Evolutionary conservation across 495 filamentous ascomycete species (phyloP).

Genomic region (Talaromyces nanjingensis): DNA sequence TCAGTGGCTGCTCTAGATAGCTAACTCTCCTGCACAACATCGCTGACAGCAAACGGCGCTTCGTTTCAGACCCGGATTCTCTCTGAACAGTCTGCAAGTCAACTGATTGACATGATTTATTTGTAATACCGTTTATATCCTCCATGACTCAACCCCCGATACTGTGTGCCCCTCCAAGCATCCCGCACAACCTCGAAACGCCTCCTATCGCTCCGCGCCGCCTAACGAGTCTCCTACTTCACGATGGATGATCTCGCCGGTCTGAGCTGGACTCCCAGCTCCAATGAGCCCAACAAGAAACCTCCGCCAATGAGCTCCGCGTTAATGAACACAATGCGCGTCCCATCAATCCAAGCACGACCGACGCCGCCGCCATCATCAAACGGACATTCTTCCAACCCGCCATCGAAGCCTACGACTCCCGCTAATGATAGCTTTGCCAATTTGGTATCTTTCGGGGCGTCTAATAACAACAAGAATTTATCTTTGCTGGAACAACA

Average conservation of each 20-base stretch:
- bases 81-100: not conserved
- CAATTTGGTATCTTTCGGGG: conserved; percentile 70
- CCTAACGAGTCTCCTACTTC: not conserved
- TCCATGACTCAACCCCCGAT: not conserved
- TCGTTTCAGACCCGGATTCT: not conserved
- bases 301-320: conserved; percentile 45
- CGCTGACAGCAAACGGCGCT: not conserved
- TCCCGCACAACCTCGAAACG: not conserved
- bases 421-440: conserved; percentile 80
- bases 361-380: conserved; percentile 60
- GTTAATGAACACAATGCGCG: conserved; percentile 53
- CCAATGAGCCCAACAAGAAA: conserved; percentile 32
- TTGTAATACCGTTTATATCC: not conserved
- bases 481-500: conserved; percentile 81
- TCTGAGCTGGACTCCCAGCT: conserved; percentile 45
- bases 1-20: not conserved
- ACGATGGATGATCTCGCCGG: conserved; percentile 53
- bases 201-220: not conserved
- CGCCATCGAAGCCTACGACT: conserved; percentile 50
- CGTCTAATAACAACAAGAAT: conserved; percentile 59
- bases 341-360: conserved; percentile 57
- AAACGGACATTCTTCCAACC: conserved; percentile 26
- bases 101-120: not conserved
- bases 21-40: not conserved
- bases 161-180: not conserved